phyloP scores from a whole-genome alignment of 192 early-diverging fungal species.

The Coemansia sp. region DNA sequence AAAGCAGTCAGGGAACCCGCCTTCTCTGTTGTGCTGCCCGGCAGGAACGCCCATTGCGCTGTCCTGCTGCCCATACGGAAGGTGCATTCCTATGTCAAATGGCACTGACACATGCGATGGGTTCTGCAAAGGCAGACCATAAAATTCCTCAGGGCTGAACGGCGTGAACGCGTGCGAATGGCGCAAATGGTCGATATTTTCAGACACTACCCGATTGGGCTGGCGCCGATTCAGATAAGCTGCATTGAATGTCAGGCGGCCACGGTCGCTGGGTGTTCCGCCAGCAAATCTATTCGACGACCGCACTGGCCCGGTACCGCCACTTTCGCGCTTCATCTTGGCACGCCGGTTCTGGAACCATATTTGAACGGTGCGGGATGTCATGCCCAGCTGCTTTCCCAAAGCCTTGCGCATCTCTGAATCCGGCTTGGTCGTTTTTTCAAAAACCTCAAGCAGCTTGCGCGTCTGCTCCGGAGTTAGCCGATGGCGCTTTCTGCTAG shows the following conservation, averaged over 20 bases:
- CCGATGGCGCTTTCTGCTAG: constrained; percentile 63
- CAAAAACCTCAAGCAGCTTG: constrained; percentile 58
- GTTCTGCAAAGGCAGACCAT: constrained; percentile 36
- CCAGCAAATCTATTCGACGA: constrained; percentile 10
- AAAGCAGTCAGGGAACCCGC: neutral
- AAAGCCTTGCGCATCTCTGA: constrained; percentile 60
- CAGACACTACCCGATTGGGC: constrained; percentile 34
- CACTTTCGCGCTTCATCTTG: constrained; percentile 73
- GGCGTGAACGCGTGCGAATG: constrained; percentile 19
- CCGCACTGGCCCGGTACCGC: constrained; percentile 9
- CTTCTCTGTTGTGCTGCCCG: constrained; percentile 6
- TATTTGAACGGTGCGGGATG: constrained; percentile 71
- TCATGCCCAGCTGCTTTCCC: constrained; percentile 64
- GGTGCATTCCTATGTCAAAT: constrained; percentile 15
- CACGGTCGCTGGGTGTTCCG: constrained; percentile 14
- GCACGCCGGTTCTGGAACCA: constrained; percentile 92
- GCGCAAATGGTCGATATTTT: constrained; percentile 34
- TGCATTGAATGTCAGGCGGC: constrained; percentile 39
- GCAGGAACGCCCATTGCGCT: constrained; percentile 43
- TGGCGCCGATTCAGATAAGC: constrained; percentile 32
- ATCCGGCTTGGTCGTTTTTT: constrained; percentile 63
- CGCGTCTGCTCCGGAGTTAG: constrained; percentile 68
- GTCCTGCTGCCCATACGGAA: constrained; percentile 18
- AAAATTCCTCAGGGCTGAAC: constrained; percentile 17
- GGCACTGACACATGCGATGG: constrained; percentile 47